phyloP scores from a whole-genome alignment of 805 yeast genomes.

The Dipodascopsis uninucleata region DNA sequence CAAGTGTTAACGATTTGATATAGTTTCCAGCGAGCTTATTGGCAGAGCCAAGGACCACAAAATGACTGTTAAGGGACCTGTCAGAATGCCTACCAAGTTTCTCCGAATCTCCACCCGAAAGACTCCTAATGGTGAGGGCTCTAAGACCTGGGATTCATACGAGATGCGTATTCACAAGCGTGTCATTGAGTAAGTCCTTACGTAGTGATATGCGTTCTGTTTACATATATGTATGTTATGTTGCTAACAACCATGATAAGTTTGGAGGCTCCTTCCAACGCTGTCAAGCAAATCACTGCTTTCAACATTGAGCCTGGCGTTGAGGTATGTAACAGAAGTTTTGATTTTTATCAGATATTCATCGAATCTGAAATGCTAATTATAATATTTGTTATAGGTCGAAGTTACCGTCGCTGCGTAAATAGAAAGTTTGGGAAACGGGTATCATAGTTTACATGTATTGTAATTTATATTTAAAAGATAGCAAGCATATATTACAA shows the following conservation, averaged over 20 bases:
- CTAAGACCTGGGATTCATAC: constrained; percentile 99
- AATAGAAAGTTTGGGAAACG: too few species aligned
- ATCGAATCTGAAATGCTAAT: background rate
- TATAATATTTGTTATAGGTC: constrained; percentile 8
- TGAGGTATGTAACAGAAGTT: constrained; percentile 72
- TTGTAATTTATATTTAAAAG: too few species aligned
- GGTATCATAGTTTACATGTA: too few species aligned
- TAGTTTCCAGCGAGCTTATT: constrained; percentile 85
- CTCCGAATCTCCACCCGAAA: constrained; percentile 98
- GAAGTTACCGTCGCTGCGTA: constrained; percentile 31
- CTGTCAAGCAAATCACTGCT: constrained; percentile 93
- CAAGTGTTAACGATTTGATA: background rate
- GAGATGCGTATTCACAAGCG: constrained; percentile 99
- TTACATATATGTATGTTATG: background rate
- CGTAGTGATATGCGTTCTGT: background rate
- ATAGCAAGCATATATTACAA: too few species aligned
- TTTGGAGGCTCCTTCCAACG: constrained; percentile 91
- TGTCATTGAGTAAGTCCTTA: constrained; percentile 61
- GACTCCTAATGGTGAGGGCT: constrained; percentile 99
- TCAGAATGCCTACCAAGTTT: constrained; percentile 99
- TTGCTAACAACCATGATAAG: constrained; percentile 7
- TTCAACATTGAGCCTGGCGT: constrained; percentile 99
- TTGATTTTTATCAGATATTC: background rate
- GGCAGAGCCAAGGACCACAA: constrained; percentile 77
- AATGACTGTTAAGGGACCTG: constrained; percentile 96